Conservation (phyloP, 768 basidiomycete genomes). For the Pholiota microspora region DNA sequence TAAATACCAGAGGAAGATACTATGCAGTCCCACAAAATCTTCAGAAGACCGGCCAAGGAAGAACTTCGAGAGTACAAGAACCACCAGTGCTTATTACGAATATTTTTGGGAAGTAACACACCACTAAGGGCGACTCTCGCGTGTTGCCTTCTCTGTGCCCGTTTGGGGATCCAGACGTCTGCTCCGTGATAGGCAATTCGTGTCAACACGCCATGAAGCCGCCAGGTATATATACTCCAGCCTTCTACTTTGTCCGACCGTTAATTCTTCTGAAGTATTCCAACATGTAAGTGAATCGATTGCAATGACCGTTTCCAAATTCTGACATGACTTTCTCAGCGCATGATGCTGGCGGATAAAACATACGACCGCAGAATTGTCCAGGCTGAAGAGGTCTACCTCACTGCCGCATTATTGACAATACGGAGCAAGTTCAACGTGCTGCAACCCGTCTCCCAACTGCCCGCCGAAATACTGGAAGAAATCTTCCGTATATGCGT, state of each 20-base stretch:
- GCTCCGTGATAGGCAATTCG: slow-evolving; percentile 7
- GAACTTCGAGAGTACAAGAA: not conserved
- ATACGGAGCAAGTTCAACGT: slow-evolving; percentile 27
- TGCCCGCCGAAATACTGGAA: slow-evolving; percentile 41
- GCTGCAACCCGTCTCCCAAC: slow-evolving; percentile 25
- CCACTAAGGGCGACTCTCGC: slow-evolving; percentile 5
- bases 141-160: slow-evolving; percentile 1
- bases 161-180: not conserved
- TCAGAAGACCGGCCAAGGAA: not conserved
- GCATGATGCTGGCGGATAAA: not conserved
- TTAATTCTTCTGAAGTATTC: too few relatives aligned
- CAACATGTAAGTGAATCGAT: not conserved
- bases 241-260: not conserved
- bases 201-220: not conserved
- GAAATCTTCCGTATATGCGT: slow-evolving; percentile 36
- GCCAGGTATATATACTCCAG: slow-evolving; percentile 11
- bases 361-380: slow-evolving; percentile 15
- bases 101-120: slow-evolving; percentile 6
- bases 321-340: not conserved
- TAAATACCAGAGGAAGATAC: too few relatives aligned
- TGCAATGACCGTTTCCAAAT: not conserved
- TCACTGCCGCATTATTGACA: slow-evolving; percentile 24
- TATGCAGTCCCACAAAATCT: not conserved
- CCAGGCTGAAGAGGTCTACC: slow-evolving; percentile 25
- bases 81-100: slow-evolving; percentile 9